phyloP scores from a whole-genome alignment of 169 alveolate species.

The Theileria parva region DNA sequence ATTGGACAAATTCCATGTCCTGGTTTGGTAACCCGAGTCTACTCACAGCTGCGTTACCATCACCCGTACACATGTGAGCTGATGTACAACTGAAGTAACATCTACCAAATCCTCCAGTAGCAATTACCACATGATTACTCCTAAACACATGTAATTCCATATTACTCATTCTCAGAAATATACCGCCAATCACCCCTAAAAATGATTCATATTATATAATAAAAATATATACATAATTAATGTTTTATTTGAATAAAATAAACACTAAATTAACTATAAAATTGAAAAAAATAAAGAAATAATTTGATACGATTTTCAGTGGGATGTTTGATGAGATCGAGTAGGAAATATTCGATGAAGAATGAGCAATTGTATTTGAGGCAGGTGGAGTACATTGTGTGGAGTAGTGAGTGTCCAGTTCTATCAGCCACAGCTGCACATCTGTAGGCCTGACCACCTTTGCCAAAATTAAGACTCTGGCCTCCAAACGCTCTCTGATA shows the following conservation, averaged over 20 bases:
- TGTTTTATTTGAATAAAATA: background rate
- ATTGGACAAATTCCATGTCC: conserved; percentile 96
- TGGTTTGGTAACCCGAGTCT: conserved; percentile 94
- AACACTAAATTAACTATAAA: background rate
- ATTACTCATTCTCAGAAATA: conserved; percentile 93
- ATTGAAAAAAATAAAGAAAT: background rate
- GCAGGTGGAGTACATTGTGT: conserved; percentile 93
- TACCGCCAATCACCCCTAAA: conserved; percentile 90
- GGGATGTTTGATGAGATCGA: conserved; percentile 90
- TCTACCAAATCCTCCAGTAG: conserved; percentile 98
- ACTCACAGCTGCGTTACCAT: conserved; percentile 90
- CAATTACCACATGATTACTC: conserved; percentile 91
- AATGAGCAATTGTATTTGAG: conserved; percentile 90
- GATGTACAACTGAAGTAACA: conserved; percentile 96
- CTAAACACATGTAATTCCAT: conserved; percentile 95
- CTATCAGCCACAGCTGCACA: conserved; percentile 99
- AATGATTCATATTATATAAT: conserved; percentile 36
- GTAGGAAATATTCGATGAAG: conserved; percentile 95
- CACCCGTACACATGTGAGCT: conserved; percentile 99
- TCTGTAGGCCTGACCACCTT: conserved; percentile 97
- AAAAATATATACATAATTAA: no score
- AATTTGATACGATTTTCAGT: background rate
- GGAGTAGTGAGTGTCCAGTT: conserved; percentile 98
- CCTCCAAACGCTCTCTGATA: conserved; percentile 99
- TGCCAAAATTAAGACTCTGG: conserved; percentile 92